Evolutionary conservation across 2,329 filamentous ascomycete genomes (phyloP), one percentile per base, ranked within the genome.

Genomic region (Botryotinia calthae): DNA sequence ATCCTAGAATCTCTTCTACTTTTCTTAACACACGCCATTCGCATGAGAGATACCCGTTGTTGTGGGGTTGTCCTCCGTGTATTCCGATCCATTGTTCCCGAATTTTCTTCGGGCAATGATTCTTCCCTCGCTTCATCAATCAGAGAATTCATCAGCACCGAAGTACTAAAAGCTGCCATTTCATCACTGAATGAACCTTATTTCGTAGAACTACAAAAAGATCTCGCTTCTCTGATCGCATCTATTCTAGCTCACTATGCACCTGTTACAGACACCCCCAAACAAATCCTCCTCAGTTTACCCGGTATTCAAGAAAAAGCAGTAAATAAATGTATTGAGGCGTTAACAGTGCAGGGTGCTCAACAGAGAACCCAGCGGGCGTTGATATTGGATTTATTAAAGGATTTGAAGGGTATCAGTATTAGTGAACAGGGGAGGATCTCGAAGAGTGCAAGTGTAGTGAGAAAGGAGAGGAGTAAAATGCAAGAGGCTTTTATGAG

Each of bases 161-260:
- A 97, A 76, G 93, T 98, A 3, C 87, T 99, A 67, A 93, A 95
- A 83, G 94, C 94, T 0, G 95, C 93, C 79, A 93, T 98, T 80
- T 93, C 91, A 2, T 97, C 93, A 2, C 89, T 99, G 68, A 93
- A 98, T 82, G 96, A 99, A 77, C 91, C 94, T 0, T 98, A 98
- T 82, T 99, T 98, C 82, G 95, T 98, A 48, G 96, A 99, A 77
- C 89, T 97, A 75, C 96, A 99, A 79, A 95, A 95, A 80, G 95
- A 99, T 69, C 87, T 99, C 34, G 95, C 94, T 0, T 88, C 90
- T 34, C 86, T 98, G 54, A 97, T 99, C 75, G 95, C 95, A 0
- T 88, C 91, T 6, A 96, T 98, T 74, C 86, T 97, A 78, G 87
- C 91, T 14, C 88, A 92, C 74, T 97, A 97, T 80, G 88, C 89